These are phyloP conservation scores for Penicillium sclerotigenum DNA, from an alignment of 2,329 filamentous ascomycete genomes.

Conservation along the genomic window DNA sequence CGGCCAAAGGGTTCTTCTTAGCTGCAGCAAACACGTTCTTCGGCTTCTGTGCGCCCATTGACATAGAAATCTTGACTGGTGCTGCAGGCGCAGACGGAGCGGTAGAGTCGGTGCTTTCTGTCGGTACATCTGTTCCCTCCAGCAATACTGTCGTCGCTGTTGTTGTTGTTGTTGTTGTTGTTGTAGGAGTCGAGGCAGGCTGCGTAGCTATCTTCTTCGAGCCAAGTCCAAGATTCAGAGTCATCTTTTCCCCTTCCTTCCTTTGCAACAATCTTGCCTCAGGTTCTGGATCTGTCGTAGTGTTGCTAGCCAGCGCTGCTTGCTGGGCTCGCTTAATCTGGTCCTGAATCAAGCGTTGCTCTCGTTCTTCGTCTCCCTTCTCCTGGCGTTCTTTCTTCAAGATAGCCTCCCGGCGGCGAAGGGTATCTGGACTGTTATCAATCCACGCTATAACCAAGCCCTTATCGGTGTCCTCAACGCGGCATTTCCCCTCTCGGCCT, in stretches of 20 bases:
- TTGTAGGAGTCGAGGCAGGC: constrained; percentile 14
- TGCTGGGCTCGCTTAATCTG: constrained; percentile 76
- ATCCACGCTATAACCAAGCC: constrained; percentile 83
- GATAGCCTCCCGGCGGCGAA: constrained; percentile 76
- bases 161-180: neutral
- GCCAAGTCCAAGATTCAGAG: constrained; percentile 60
- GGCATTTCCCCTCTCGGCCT: constrained; percentile 79
- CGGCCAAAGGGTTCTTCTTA: constrained; percentile 68
- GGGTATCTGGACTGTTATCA: constrained; percentile 82
- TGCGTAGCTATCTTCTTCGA: constrained; percentile 29
- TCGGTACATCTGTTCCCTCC: constrained; percentile 14
- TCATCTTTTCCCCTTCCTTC: constrained; percentile 72
- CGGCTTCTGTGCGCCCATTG: constrained; percentile 52
- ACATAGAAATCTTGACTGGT: constrained; percentile 57
- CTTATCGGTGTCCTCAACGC: constrained; percentile 86
- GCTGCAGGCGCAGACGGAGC: constrained; percentile 16
- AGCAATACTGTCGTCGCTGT: constrained; percentile 2
- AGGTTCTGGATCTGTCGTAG: constrained; percentile 40
- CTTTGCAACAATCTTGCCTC: constrained; percentile 48
- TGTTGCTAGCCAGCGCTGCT: constrained; percentile 48
- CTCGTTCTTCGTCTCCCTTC: constrained; percentile 83
- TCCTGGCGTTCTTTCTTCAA: constrained; percentile 81
- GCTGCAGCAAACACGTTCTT: constrained; percentile 66
- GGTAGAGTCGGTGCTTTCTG: constrained; percentile 17
- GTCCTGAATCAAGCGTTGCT: constrained; percentile 75